Percentiles rank a stretch among this genome's conserved stretches.
Conservation (phyloP, 2,329 filamentous ascomycete genomes). For the Aspergillus floridensis region DNA sequence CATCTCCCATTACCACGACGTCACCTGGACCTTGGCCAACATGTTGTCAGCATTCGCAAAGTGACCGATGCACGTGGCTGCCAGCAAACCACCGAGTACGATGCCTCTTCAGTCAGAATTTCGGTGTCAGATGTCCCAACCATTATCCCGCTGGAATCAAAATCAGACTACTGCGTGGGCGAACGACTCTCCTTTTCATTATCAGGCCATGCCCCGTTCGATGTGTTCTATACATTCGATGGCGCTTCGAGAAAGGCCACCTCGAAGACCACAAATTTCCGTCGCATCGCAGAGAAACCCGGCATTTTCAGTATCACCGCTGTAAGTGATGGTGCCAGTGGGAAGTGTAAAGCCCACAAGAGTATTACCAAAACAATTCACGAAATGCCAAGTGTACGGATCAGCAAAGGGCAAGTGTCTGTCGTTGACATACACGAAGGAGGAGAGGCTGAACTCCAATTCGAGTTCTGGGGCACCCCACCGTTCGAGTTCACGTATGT, state of each 20-base stretch:
- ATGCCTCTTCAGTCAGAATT: constrained; percentile 77
- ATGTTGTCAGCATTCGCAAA: constrained; percentile 83
- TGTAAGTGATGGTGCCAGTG: constrained; percentile 79
- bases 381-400: constrained; percentile 83
- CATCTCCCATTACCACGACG: constrained; percentile 81
- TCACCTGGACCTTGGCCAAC: constrained; percentile 82
- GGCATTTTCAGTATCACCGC: constrained; percentile 85
- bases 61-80: constrained; percentile 86
- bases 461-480: constrained; percentile 92
- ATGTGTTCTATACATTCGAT: constrained; percentile 88
- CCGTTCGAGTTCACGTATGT: constrained; percentile 88
- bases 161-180: constrained; percentile 88
- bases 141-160: constrained; percentile 81
- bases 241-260: constrained; percentile 74
- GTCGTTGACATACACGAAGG: constrained; percentile 95
- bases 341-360: constrained; percentile 76
- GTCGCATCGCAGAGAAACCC: constrained; percentile 85
- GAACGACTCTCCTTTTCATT: constrained; percentile 91
- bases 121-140: constrained; percentile 90
- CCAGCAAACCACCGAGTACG: constrained; percentile 70
- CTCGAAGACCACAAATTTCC: constrained; percentile 71
- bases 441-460: constrained; percentile 86
- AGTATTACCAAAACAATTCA: constrained; percentile 82
- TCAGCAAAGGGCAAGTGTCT: constrained; percentile 77
- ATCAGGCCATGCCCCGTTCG: constrained; percentile 86